Conservation (phyloP, 2,329 filamentous ascomycete genomes). For the Aspergillus novofumigatus region DNA sequence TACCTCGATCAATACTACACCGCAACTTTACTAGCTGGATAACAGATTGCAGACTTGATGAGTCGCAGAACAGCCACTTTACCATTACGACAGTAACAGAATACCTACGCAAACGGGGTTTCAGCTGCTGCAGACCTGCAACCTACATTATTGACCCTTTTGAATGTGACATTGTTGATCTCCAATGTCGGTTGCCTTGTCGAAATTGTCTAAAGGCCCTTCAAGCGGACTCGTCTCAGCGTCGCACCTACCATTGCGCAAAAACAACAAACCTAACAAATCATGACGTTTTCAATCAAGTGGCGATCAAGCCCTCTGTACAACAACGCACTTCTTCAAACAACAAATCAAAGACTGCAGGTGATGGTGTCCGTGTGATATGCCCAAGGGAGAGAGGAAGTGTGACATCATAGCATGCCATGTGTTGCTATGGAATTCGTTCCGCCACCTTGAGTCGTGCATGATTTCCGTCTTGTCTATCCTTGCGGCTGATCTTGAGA, state of each 20-base stretch:
- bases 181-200: background rate
- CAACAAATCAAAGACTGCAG: background rate
- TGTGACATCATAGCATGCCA: constrained; percentile 29
- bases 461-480: constrained; percentile 12
- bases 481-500: background rate
- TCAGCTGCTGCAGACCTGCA: background rate
- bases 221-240: background rate
- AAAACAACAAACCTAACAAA: background rate
- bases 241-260: background rate
- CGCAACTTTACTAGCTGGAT: background rate
- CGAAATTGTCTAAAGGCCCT: background rate
- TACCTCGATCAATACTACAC: background rate
- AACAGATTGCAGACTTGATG: background rate
- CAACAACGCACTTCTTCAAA: constrained; percentile 1
- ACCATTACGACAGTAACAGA: background rate
- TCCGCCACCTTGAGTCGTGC: constrained; percentile 15
- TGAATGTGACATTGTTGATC: background rate
- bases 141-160: background rate
- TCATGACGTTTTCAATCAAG: background rate
- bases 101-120: background rate
- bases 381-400: constrained; percentile 17
- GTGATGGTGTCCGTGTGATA: constrained; percentile 7
- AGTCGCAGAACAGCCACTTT: background rate
- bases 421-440: constrained; percentile 18
- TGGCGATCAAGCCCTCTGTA: background rate